Base-by-base conservation (phyloP, 768 basidiomycete genomes). In the Daedalea quercina region DNA sequence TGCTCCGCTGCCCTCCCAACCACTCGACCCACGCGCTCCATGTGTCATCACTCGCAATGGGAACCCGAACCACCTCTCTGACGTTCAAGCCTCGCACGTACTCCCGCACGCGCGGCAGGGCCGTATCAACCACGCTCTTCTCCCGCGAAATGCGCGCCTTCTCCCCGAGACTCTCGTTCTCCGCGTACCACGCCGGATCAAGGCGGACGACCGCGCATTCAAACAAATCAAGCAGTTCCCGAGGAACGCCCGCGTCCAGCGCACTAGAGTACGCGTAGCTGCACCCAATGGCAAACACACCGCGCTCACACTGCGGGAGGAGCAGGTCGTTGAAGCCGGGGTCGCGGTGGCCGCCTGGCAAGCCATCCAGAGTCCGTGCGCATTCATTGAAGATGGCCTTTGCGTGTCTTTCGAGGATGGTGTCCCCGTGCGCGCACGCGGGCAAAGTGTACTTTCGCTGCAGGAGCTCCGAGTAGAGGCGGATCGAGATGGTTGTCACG, bases 401-500 rank as follows among this genome's bases (percentile, higher is more conserved):
- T 52, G 69, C 69, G 55, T 85, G 83, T 1, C 64, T 70, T 1
- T 80, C 78, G 4, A 84, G 74, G 23, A 82, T 69, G 3, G 79
- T 78, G 52, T 78, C 73, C 1, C 65, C 65, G 47, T 66, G 34
- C n/a, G 64, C 66, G 3, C 78, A 63, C 37, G 74, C 70, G 22
- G 83, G 80, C 4, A 33, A n/a, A 2, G 43, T 25, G 19, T n/a
- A 47, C 25, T 6, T 8, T 25, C 9, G 47, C 22, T 9, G 25
- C 3, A 42, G 17, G 15, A 40, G 37, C 44, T 26, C 20, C n/a
- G 44, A 44, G 52, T 2, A 33, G 13, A 20, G 9, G 15, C 74
- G 66, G 28, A 73, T 73, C 20, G 66, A 68, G 3, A 76, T 44
- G 3, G 60, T 73, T 0, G 75, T 58, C 20, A 70, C 59, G 54